Percentiles rank a stretch among this genome's conserved stretches.
phyloP scores from a whole-genome alignment of 2,329 filamentous ascomycete species.

The Penicillium fuscoglaucum region DNA sequence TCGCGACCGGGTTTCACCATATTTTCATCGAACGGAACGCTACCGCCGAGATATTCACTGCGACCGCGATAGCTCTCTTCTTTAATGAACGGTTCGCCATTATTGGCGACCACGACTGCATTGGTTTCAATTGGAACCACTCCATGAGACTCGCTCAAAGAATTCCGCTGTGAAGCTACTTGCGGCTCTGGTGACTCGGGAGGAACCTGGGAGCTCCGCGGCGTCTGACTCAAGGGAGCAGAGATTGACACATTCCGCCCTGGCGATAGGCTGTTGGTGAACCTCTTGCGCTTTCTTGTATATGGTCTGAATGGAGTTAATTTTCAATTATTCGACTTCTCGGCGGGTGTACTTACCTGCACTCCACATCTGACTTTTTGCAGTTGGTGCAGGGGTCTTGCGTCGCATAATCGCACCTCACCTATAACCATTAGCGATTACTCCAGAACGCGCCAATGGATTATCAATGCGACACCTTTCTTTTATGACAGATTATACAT shows the following conservation, averaged over 20 bases:
- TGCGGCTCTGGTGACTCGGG: constrained; percentile 10
- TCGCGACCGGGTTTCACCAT: constrained; percentile 31
- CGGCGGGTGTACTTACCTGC: constrained; percentile 21
- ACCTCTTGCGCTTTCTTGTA: constrained; percentile 36
- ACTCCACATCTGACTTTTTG: constrained; percentile 25
- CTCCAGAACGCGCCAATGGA: not conserved
- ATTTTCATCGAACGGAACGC: constrained; percentile 31
- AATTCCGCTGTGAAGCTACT: constrained; percentile 8
- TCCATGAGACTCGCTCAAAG: constrained; percentile 5
- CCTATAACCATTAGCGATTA: constrained; percentile 22
- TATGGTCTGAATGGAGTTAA: constrained; percentile 22
- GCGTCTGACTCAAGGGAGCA: constrained; percentile 24
- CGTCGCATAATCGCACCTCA: constrained; percentile 29
- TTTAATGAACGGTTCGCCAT: constrained; percentile 25
- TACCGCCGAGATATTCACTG: constrained; percentile 28
- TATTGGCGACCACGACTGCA: not conserved
- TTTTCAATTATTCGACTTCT: not conserved
- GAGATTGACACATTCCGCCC: constrained; percentile 14
- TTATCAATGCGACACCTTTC: constrained; percentile 36
- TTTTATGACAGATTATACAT: constrained; percentile 48
- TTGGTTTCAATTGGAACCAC: constrained; percentile 3
- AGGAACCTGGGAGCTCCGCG: constrained; percentile 23
- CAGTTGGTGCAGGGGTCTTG: constrained; percentile 32
- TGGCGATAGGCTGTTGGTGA: constrained; percentile 38
- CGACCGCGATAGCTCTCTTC: constrained; percentile 32